Conservation (phyloP, 2,329 filamentous ascomycete species). For the Penicillium italicum region DNA sequence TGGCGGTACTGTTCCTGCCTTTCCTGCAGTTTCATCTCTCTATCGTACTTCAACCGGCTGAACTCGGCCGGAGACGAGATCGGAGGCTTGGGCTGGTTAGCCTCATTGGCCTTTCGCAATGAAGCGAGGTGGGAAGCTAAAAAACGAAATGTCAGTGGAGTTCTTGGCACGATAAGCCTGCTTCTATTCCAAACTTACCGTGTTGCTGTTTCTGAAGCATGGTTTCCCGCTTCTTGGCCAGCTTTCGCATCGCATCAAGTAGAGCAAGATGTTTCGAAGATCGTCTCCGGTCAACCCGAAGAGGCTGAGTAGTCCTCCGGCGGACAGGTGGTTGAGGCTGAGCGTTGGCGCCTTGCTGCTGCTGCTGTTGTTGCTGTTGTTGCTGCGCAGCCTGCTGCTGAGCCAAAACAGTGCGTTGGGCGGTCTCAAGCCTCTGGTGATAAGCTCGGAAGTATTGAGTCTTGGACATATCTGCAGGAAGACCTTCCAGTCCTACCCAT, state of each 20-base stretch:
- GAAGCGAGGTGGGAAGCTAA: conserved; percentile 66
- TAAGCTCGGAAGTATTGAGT: conserved; percentile 89
- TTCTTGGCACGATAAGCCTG: neutral
- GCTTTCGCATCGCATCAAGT: conserved; percentile 90
- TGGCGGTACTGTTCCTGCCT: conserved; percentile 59
- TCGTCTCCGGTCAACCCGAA: conserved; percentile 80
- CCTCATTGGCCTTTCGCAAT: conserved; percentile 75
- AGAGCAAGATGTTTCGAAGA: conserved; percentile 83
- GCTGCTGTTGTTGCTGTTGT: conserved; percentile 53
- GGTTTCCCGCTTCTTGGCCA: conserved; percentile 90
- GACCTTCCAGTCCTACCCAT: conserved; percentile 86
- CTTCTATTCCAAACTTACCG: conserved; percentile 38
- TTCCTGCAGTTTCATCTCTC: conserved; percentile 66
- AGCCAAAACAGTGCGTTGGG: conserved; percentile 57
- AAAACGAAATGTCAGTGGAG: conserved; percentile 14
- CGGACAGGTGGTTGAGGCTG: conserved; percentile 55
- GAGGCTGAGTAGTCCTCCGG: conserved; percentile 68
- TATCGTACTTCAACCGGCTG: conserved; percentile 81
- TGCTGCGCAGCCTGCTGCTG: conserved; percentile 52
- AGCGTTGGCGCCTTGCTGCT: conserved; percentile 50
- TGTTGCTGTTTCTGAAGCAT: conserved; percentile 84
- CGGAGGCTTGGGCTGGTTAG: conserved; percentile 55
- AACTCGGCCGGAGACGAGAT: conserved; percentile 83
- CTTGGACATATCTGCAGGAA: conserved; percentile 90
- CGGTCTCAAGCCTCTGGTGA: conserved; percentile 60